Evolutionary conservation across 306 rosid species (phyloP), one percentile per base, ranked within the genome.

Genomic region (Amphicarpaea edgeworthii): DNA sequence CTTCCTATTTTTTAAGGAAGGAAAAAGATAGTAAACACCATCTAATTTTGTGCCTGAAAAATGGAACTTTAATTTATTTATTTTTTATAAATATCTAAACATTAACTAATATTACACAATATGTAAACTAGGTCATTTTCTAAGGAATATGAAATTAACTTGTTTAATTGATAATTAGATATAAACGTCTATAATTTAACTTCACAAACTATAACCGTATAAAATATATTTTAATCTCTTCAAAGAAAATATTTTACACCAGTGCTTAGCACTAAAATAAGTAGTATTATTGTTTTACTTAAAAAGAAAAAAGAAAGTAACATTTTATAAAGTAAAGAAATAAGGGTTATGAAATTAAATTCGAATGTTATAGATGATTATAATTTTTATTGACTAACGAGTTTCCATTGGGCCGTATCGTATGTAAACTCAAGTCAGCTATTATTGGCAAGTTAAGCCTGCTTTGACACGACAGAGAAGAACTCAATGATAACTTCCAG

Each of bases 401-500:
- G 10, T 49, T 16, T 49, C 3, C 4, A 14, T 16, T 53, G 23
- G 45, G 5, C 7, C 40, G 40, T 5, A 54, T 34, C 40, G 40
- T 5, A 54, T 21, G 62, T 23, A 11, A 23, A 71, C 43, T 88
- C 81, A 23, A 71, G 38, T 88, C 81, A 83, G 38, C 68, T 82
- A 68, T 64, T 62, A 76, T 73, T 86, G 73, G 70, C 74, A 66
- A 73, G 77, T 12, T 83, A 73, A 55, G 74, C 75, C 78, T 87
- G 96, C 85, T 76, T 92, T 21, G 97, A 88, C 58, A 96, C 97
- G 17, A 92, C 79, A 11, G 97, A 72, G 83, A 92, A 92, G 87
- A 92, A 90, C 82, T 92, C 97, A 0, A 76, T 79, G 57, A 92
- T 92, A 30, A 92, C 97, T 84, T 92, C 97, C 21, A 90, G 87